Conservation (phyloP, 495 filamentous ascomycete species). For the Aspergillus saccharolyticus region DNA sequence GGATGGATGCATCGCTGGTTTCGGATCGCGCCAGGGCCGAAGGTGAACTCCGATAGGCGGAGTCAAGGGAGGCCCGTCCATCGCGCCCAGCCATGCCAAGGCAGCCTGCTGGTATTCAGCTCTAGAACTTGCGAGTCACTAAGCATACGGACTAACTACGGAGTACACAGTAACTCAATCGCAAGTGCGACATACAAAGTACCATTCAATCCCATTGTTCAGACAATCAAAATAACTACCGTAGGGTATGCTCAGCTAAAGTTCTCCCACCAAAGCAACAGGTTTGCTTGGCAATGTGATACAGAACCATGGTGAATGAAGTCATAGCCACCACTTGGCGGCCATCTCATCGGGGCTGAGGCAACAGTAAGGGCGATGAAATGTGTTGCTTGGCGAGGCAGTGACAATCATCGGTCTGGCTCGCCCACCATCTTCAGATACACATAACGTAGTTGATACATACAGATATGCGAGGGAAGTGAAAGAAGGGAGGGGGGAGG, state of each 20-base stretch:
- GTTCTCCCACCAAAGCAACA: no score
- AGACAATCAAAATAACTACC: no score
- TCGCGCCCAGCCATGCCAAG: slow-evolving; percentile 3
- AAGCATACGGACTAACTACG: no score
- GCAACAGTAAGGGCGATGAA: not conserved
- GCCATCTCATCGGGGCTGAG: not conserved
- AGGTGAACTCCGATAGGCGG: not conserved
- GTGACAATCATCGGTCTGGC: not conserved
- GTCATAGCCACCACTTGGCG: not conserved
- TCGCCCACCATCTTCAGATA: not conserved
- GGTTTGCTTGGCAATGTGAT: not conserved
- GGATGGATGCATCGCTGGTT: not conserved
- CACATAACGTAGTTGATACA: not conserved
- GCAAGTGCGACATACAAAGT: no score
- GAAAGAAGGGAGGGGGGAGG: not conserved
- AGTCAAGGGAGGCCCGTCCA: not conserved
- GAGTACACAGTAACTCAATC: no score
- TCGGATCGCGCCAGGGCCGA: not conserved
- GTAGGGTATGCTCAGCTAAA: no score
- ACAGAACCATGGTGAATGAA: slow-evolving; percentile 1
- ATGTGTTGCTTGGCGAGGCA: not conserved
- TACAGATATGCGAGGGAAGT: not conserved
- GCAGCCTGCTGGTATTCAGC: not conserved
- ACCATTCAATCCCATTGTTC: no score
- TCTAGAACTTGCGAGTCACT: no score